Percentiles rank a stretch among this genome's conserved stretches.
phyloP scores from a whole-genome alignment of 805 yeast species.

The Candida schatavii region DNA sequence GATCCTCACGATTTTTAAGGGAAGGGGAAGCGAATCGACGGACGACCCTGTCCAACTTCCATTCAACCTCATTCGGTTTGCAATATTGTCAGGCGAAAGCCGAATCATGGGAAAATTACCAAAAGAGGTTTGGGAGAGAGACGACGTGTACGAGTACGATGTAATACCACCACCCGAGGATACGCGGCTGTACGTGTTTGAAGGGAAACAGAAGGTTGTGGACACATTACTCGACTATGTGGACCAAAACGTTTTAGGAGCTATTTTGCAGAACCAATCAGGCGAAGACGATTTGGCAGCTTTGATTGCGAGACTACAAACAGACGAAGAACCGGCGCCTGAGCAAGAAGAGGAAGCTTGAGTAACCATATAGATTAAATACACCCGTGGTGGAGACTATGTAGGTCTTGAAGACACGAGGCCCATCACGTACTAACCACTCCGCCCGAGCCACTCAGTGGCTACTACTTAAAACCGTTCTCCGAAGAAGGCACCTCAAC shows the following conservation, averaged over 20 bases:
- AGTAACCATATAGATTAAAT: too few species aligned
- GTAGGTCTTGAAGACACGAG: too few species aligned
- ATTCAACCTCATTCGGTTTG: constrained; percentile 61
- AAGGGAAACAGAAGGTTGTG: constrained; percentile 14
- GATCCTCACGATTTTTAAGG: neutral
- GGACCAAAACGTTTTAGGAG: constrained; percentile 45
- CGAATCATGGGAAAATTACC: constrained; percentile 72
- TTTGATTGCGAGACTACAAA: constrained; percentile 18
- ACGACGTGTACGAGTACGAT: constrained; percentile 69
- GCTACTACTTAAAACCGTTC: neutral
- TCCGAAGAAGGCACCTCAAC: too few species aligned
- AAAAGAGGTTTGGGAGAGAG: constrained; percentile 52
- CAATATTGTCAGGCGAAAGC: constrained; percentile 67
- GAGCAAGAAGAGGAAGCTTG: too few species aligned
- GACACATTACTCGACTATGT: constrained; percentile 41
- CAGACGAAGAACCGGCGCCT: too few species aligned
- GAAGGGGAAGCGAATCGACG: neutral
- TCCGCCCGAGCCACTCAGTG: too few species aligned
- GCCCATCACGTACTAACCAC: too few species aligned
- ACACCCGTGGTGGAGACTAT: too few species aligned
- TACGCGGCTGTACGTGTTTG: constrained; percentile 28
- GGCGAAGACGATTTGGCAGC: constrained; percentile 25
- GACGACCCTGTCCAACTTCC: constrained; percentile 42
- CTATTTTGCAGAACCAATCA: constrained; percentile 35
- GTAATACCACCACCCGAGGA: constrained; percentile 58